phyloP scores from a whole-genome alignment of 2,329 filamentous ascomycete species.

The Nigrograna mackinnonii region DNA sequence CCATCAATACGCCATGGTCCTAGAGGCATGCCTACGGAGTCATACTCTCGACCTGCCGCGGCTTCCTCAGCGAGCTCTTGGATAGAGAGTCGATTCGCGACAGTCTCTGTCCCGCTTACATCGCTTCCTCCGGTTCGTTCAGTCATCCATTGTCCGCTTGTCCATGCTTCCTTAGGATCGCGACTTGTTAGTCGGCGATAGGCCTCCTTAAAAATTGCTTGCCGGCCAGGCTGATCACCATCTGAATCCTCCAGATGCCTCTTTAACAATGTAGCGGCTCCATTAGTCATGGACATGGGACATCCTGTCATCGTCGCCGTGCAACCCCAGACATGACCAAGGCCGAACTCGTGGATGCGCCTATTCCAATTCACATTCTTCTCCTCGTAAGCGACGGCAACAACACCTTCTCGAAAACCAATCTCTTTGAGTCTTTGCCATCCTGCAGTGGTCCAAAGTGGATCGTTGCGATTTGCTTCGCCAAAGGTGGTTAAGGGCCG shows the following conservation, averaged over 20 bases:
- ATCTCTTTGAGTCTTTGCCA: constrained; percentile 67
- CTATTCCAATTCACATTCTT: constrained; percentile 56
- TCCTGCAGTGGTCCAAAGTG: constrained; percentile 67
- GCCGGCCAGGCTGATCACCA: constrained; percentile 29
- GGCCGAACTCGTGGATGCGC: constrained; percentile 63
- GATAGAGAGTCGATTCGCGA: constrained; percentile 44
- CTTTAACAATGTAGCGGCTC: constrained; percentile 46
- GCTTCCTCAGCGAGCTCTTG: constrained; percentile 25
- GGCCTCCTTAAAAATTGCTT: constrained; percentile 55
- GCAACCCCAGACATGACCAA: constrained; percentile 61
- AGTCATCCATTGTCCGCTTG: constrained; percentile 79
- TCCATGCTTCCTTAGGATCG: constrained; percentile 62
- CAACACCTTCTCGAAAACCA: constrained; percentile 61
- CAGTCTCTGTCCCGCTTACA: constrained; percentile 69
- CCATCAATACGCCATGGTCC: constrained; percentile 66
- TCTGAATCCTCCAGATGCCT: constrained; percentile 23
- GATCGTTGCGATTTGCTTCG: constrained; percentile 52
- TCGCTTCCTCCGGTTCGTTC: constrained; percentile 71
- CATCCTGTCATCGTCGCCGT: constrained; percentile 66
- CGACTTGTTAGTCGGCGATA: constrained; percentile 59
- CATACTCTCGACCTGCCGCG: constrained; percentile 24
- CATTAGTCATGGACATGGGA: constrained; percentile 69
- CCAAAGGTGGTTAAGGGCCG: constrained; percentile 66
- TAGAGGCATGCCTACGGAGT: constrained; percentile 42
- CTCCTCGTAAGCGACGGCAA: constrained; percentile 64